Evolutionary conservation across 2,329 filamentous ascomycete species (phyloP), one percentile per base, ranked within the genome.

Genomic region (Domatiomyces catenatus): DNA sequence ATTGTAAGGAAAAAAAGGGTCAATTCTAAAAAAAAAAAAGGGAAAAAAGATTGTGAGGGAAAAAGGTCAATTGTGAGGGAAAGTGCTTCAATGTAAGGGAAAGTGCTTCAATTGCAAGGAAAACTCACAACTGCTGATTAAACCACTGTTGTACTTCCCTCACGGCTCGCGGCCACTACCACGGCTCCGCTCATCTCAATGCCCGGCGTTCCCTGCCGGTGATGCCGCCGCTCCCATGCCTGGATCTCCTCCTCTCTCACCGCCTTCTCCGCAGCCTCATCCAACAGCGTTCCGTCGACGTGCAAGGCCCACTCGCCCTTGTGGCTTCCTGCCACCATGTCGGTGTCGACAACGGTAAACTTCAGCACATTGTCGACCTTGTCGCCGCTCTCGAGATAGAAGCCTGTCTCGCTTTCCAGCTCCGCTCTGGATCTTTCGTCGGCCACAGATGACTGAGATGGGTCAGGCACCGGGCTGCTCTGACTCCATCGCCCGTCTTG

Each of bases 211-310:
- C 47, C 44, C 45, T 49, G 45, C 57, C 53, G 36, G 57, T 63
- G 61, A 57, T 66, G 63, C 50, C 67, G 58, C 51, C 55, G 47
- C 58, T 69, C 65, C 59, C 66, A 54, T 58, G 53, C 22, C 61
- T 59, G 61, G 42, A 61, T 68, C 62, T 83, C 78, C 53, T 76
- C 71, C 7, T 73, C 71, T 46, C 77, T 69, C 26, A 84, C 68
- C 22, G 69, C 68, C 57, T 68, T 71, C 67, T 93, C 87, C 20
- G 80, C 81, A 18, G 78, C 76, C 44, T 76, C 76, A 46, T 75
- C 73, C 47, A 94, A 69, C 76, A 94, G 82, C n/a, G 86, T 93
- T 22, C 89, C 90, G 64, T 92, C 84, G 54, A 95, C 81, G 58
- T 83, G 88, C 54, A 94, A 68, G 63, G 90, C 92, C 8, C 84